Conservation (phyloP, 1,284 basidiomycete genomes). For the Melampsora occidentalis region DNA sequence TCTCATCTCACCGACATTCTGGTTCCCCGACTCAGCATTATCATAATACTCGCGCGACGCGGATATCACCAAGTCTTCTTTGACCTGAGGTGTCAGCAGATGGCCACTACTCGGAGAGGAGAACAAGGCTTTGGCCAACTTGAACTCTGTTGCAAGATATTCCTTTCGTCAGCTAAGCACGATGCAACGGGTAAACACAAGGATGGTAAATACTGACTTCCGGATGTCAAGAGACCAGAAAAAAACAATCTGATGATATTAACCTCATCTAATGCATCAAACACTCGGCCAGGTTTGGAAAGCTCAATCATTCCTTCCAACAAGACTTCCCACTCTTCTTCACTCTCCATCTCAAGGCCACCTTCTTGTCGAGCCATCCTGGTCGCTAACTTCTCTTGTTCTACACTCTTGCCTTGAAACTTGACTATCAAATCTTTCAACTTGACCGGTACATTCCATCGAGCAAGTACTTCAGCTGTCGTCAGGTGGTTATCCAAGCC, state of each 20-base stretch:
- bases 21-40: conserved; percentile 83
- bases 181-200: neutral
- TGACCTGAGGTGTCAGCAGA: conserved; percentile 59
- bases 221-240: conserved; percentile 73
- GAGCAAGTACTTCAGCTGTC: conserved; percentile 79
- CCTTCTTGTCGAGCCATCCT: conserved; percentile 73
- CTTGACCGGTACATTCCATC: conserved; percentile 77
- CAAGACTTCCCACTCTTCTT: conserved; percentile 77
- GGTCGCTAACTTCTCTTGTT: conserved; percentile 80
- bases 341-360: conserved; percentile 59
- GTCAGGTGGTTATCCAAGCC: conserved; percentile 89
- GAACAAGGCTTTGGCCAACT: conserved; percentile 69
- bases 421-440: conserved; percentile 75
- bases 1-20: conserved; percentile 89
- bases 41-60: conserved; percentile 86
- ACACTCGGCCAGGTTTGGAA: conserved; percentile 68
- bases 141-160: conserved; percentile 63
- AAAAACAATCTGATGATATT: conserved; percentile 78
- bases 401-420: conserved; percentile 64
- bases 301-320: conserved; percentile 85
- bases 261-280: conserved; percentile 68
- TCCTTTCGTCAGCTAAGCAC: neutral
- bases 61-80: conserved; percentile 75
- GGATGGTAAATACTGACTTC: conserved; percentile 64
- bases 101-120: conserved; percentile 60